Evolutionary conservation across 306 rosid genomes (phyloP), one percentile per base, ranked within the genome.

Genomic region (Inga leiocalycina): DNA sequence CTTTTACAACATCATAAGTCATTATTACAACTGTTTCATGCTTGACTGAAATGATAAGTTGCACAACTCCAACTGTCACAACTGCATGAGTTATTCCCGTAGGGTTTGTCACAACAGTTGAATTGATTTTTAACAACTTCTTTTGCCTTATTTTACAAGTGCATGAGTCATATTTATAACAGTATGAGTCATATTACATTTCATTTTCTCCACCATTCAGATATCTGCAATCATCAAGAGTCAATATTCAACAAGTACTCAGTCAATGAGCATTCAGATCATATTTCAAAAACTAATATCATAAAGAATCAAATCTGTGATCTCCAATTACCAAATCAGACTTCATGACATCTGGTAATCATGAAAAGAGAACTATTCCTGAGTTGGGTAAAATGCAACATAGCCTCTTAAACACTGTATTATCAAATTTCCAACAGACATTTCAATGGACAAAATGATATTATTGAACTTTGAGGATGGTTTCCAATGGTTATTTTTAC

Each of bases 151-250:
- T 24, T 24, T 24, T 24, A 24, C 0, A 24, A 24, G 27, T 24
- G 27, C 27, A 24, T 24, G 27, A 24, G 27, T 24, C 27, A 24
- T 24, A 24, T 24, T 24, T 24, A 24, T 0, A 24, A 24, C 27
- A 24, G 27, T 24, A 24, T 24, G 27, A 24, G 27, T 24, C 27
- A 24, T 24, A 24, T 24, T 24, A 24, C 27, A 24, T 24, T 24
- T 24, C 0, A 24, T 24, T 0, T 24, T 24, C 27, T 24, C 27
- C 27, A 24, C 99, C 99, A 93, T 81, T 96, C 99, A 14, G 93
- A 89, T 82, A 96, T 87, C 99, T 96, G 93, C 88, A 27, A 27
- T 27, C 81, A 86, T 74, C 83, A 82, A 75, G n/a, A 75, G 68
- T 76, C 46, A 84, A 59, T 77, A 24, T 24, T 24, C 27, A 24